Evolutionary conservation across 2,329 filamentous ascomycete species (phyloP).

Genomic region (Fusarium miscanthi): DNA sequence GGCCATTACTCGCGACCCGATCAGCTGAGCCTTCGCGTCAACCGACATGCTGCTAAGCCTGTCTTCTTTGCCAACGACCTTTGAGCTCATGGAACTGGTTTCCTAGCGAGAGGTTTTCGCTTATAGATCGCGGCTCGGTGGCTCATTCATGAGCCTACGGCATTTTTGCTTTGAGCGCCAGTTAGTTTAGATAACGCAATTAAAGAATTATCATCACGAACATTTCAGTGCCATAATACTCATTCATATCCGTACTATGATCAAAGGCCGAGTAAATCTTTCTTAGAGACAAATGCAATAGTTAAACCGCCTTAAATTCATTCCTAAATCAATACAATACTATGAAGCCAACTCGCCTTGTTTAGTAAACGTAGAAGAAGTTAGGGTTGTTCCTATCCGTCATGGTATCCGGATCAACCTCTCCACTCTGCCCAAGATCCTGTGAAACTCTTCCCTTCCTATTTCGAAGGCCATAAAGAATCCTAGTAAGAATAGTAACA

Average conservation of each 20-base stretch:
- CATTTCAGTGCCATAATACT: accelerated
- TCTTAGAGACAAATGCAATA: background rate
- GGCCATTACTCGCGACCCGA: constrained; percentile 52
- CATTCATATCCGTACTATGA: accelerated
- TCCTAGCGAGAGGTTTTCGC: background rate
- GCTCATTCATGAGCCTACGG: background rate
- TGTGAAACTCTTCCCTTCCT: background rate
- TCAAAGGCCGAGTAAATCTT: background rate
- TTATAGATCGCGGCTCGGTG: background rate
- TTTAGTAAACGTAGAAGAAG: constrained; percentile 6
- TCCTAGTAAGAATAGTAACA: background rate
- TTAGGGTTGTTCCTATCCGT: constrained; percentile 14
- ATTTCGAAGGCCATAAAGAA: background rate
- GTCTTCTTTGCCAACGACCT: constrained; percentile 12
- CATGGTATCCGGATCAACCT: background rate
- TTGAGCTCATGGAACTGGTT: background rate
- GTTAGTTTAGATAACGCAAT: background rate
- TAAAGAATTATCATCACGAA: background rate
- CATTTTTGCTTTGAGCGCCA: background rate
- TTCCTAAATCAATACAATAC: background rate
- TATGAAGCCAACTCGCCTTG: too few species aligned
- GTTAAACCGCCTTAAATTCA: background rate
- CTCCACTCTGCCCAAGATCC: background rate
- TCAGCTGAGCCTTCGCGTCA: constrained; percentile 48
- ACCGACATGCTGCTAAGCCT: constrained; percentile 3